Conservation (phyloP, 305 asterid species). For the Solanum chacoense region DNA sequence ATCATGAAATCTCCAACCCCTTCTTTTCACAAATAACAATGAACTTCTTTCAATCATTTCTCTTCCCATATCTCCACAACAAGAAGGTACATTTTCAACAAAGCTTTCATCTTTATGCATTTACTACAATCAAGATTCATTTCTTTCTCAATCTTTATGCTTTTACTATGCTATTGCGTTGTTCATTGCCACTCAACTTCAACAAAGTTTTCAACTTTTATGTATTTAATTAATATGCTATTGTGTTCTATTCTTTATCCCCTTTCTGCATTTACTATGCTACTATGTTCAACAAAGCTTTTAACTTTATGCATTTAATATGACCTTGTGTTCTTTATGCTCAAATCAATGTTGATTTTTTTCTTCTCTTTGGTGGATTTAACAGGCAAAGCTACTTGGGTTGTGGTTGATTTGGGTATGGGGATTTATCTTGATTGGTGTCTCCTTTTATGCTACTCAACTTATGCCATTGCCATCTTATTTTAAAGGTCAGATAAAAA, state of each 20-base stretch:
- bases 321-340: neutral
- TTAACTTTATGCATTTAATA: neutral
- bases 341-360: neutral
- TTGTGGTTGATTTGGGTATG: slow-evolving; percentile 65
- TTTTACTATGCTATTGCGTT: neutral
- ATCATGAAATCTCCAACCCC: neutral
- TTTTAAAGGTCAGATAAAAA: slow-evolving; percentile 23
- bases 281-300: neutral
- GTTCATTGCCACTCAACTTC: neutral
- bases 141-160: neutral
- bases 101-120: neutral
- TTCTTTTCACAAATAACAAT: neutral
- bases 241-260: neutral
- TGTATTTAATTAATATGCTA: neutral
- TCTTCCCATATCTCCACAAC: neutral
- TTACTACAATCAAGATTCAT: neutral
- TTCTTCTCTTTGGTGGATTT: neutral
- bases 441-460: slow-evolving; percentile 65
- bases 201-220: neutral
- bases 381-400: slow-evolving; percentile 57
- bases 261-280: neutral
- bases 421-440: slow-evolving; percentile 56
- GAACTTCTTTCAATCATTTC: neutral
- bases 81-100: neutral
- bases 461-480: slow-evolving; percentile 43